These are phyloP conservation scores for Phylloporus sp. DNA, from an alignment of 768 basidiomycete genomes.

Conservation along the genomic window DNA sequence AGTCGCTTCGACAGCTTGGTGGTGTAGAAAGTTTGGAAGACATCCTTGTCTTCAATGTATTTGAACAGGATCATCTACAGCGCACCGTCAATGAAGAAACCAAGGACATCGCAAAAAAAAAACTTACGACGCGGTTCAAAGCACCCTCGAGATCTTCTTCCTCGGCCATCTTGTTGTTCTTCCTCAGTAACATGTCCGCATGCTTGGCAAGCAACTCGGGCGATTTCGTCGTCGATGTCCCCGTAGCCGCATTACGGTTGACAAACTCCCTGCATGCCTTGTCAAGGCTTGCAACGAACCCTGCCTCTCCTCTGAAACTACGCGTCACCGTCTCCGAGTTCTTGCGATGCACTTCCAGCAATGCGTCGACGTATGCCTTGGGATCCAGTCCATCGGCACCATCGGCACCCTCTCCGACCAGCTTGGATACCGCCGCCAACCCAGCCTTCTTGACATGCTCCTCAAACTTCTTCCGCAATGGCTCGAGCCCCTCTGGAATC, in stretches of 20 bases:
- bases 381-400: conserved; percentile 72
- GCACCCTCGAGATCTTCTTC: conserved; percentile 88
- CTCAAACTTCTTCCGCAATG: conserved; percentile 88
- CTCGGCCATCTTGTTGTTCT: conserved; percentile 94
- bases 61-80: conserved; percentile 94
- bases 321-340: conserved; percentile 84
- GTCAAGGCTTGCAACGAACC: conserved; percentile 91
- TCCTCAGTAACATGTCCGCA: conserved; percentile 82
- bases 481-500: conserved; percentile 87
- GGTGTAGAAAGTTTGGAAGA: conserved; percentile 97
- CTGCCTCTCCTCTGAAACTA: conserved; percentile 89
- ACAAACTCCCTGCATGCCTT: conserved; percentile 95
- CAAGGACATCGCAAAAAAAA: background rate
- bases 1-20: conserved; percentile 92
- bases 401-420: conserved; percentile 51
- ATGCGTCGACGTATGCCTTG: conserved; percentile 89
- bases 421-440: conserved; percentile 71
- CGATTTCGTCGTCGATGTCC: conserved; percentile 77
- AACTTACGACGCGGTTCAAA: conserved; percentile 80
- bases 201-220: conserved; percentile 93
- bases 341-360: conserved; percentile 89
- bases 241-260: conserved; percentile 89
- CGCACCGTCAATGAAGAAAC: conserved; percentile 3
- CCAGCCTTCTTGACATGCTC: conserved; percentile 94
- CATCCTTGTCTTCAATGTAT: conserved; percentile 98